phyloP scores from a whole-genome alignment of 1,284 basidiomycete species.

The Dichomitus squalens region DNA sequence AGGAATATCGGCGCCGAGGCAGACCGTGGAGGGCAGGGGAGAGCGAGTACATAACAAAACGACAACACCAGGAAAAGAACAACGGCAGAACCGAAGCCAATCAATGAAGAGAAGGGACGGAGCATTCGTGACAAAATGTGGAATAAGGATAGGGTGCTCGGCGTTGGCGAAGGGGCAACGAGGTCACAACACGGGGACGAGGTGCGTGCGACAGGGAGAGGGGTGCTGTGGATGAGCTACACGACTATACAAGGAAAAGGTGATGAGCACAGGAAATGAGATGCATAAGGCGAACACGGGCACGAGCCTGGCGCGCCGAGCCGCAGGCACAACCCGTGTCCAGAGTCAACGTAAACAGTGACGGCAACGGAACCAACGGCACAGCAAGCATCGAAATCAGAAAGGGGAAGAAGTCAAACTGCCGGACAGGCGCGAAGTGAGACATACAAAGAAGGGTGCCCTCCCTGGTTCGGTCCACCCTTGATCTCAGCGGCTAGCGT shows the following conservation, averaged over 20 bases:
- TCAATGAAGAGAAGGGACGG: not conserved
- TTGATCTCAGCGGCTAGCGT: not conserved
- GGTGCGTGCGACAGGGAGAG: not conserved
- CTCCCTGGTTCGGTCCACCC: not conserved
- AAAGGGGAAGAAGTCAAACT: not conserved
- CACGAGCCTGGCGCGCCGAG: not conserved
- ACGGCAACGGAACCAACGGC: not conserved
- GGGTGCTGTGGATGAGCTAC: not conserved
- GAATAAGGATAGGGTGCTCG: not conserved
- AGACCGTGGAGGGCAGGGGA: not conserved
- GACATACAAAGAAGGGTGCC: not conserved
- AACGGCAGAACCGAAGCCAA: not conserved
- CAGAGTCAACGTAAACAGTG: conserved; percentile 2
- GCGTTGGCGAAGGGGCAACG: not conserved
- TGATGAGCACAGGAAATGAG: not conserved
- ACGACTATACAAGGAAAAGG: conserved; percentile 7
- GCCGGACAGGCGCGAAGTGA: not conserved
- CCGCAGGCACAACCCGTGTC: not conserved
- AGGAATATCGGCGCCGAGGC: not conserved
- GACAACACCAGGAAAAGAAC: not conserved
- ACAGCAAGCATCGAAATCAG: not conserved
- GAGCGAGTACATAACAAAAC: not conserved
- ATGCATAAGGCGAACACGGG: conserved; percentile 6
- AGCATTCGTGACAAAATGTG: not conserved
- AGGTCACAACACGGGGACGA: not conserved